Base-by-base conservation (phyloP, 129 eudicot species). In the Centella asiatica region DNA sequence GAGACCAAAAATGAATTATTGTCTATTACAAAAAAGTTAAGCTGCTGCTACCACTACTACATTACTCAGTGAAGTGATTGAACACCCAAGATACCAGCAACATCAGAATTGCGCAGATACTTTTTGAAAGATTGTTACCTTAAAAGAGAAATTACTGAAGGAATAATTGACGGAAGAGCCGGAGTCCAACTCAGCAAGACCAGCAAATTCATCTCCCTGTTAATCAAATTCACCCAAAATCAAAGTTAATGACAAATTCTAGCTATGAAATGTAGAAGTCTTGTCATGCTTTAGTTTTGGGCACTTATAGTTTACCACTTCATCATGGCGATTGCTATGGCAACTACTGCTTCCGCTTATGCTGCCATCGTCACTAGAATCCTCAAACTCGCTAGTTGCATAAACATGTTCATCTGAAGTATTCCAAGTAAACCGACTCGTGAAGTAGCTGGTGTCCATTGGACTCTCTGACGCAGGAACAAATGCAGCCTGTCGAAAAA, bases 401-500 rank as follows among this genome's bases (percentile, higher is more conserved):
- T 79, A 82, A 22, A 80, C 88, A 39, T 80, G 85, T 74, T 87
- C 96, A 49, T 81, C 93, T 24, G 96, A 81, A 76, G 82, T 74
- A 68, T 83, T 87, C 99, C 99, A 92, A 0, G 96, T 80, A 77
- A 66, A 82, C 9, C 99, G 84, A 70, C 99, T 92, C 23, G 96
- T 87, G 74, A 92, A 92, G 76, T 92, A 92, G 68, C 99, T 92
- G 0, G 99, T 92, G 73, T 92, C 99, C 65, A 72, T 68, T 53
- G 90, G 90, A 76, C 95, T 81, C 67, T 92, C 99, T 7, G 96
- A 92, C 6, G 99, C 80, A 60, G 99, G 99, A 31, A 92, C 87
- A 71, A 92, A 92, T 68, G 99, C 99, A 37, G 99, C 99, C 98
- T 92, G 75, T 6, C 12, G 32, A 29, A 72, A 50, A 20, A 25